Base-by-base conservation (phyloP, 2,329 filamentous ascomycete species). In the Colletotrichum incanum region DNA sequence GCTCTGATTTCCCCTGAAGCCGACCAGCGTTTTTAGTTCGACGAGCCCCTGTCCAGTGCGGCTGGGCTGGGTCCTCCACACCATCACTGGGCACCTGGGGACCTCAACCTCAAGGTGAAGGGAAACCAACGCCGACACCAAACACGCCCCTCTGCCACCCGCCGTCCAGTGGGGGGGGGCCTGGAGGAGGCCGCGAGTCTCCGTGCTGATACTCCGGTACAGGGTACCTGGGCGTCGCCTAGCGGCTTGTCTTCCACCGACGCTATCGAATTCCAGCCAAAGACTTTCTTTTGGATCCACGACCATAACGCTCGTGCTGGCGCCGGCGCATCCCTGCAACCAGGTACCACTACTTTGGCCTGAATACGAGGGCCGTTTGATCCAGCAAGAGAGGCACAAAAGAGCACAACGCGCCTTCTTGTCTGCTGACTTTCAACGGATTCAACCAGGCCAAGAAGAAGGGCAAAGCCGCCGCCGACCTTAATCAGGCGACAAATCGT, bases 331-430 rank as follows among this genome's bases (percentile, higher is more conserved):
- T 71, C 73, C 73, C 71, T 74, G 71, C 73, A 62, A 55, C 34
- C 39, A 67, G 54, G 60, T 73, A 64, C 54, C 71, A 54, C 59
- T 74, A 71, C 71, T 50, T 73, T 55, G 39, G 23, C n/a, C 47
- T 66, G 67, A 73, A 74, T 74, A 74, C 71, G 73, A 74, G 73
- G 60, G 63, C 71, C 52, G 61, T 70, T 55, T 68, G 69, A n/a
- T 56, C n/a, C 37, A 54, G 50, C 50, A 20, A 45, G 31, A 59
- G 28, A 70, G 50, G 37, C 54, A 59, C 37, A 9, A 16, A 28
- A 63, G 59, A 6, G 49, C 49, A 31, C 45, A 55, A 9, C 37
- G 28, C 26, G 5, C 49, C 28, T 20, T n/a, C 28, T 9, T 45
- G 41, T 47, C 58, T 47, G 11, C 41, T 26, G 6, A 39, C 20